Percentiles rank a stretch among this genome's conserved stretches.
Conservation (phyloP, 2,329 filamentous ascomycete species). For the Cryphonectria naterciae region DNA sequence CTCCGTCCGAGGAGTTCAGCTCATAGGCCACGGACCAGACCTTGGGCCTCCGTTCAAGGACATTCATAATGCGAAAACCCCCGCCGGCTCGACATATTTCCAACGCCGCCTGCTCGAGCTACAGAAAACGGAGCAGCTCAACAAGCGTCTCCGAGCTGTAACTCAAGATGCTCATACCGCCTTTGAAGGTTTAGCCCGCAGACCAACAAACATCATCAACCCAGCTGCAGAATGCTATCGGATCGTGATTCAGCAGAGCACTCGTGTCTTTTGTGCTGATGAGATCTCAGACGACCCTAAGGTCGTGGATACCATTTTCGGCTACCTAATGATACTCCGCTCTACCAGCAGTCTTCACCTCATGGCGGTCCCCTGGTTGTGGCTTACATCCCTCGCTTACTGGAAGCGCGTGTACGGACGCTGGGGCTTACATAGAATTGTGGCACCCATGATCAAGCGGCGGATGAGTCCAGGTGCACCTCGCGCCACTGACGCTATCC, state of each 20-base stretch:
- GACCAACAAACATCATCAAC: not conserved
- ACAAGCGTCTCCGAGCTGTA: constrained; percentile 4
- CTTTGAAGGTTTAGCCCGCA: not conserved
- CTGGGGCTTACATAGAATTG: not conserved
- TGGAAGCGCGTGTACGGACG: constrained; percentile 5
- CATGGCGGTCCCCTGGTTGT: not conserved
- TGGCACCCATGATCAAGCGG: not conserved
- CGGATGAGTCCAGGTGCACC: not conserved
- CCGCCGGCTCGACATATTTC: constrained; percentile 18
- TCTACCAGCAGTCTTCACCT: constrained; percentile 2
- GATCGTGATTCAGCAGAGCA: not conserved
- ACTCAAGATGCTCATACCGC: not conserved
- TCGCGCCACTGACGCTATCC: not conserved
- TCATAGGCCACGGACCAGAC: not conserved
- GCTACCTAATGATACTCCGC: not conserved
- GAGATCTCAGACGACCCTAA: constrained; percentile 1
- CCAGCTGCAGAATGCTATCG: not conserved
- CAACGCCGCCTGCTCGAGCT: constrained; percentile 20
- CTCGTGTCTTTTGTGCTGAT: not conserved
- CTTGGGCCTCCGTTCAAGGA: not conserved
- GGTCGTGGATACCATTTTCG: not conserved
- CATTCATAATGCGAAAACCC: constrained; percentile 2
- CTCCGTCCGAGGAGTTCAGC: not conserved
- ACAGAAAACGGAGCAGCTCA: constrained; percentile 17
- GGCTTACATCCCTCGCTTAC: not conserved